These are phyloP conservation scores for Naganishia cerealis DNA, from an alignment of 1,284 basidiomycete genomes.

Conservation along the genomic window DNA sequence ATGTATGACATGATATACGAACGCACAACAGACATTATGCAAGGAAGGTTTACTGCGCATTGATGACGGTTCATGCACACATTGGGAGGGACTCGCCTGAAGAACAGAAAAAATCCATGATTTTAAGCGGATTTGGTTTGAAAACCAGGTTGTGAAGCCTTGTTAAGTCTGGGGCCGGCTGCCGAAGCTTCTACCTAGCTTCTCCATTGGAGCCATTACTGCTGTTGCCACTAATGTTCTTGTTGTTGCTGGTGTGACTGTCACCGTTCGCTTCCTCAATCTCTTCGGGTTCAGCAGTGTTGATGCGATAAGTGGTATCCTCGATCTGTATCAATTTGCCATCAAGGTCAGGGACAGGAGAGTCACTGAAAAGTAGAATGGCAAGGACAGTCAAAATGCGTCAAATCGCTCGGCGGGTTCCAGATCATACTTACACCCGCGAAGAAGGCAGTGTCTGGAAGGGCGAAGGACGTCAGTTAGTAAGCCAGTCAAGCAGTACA, in stretches of 20 bases:
- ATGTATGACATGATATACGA: too few relatives aligned
- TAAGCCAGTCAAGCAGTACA: not conserved
- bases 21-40: too few relatives aligned
- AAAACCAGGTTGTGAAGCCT: too few relatives aligned
- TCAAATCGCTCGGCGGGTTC: not conserved
- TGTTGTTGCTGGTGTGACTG: not conserved
- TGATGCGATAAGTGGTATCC: constrained; percentile 17
- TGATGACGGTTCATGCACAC: too few relatives aligned
- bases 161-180: too few relatives aligned
- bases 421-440: constrained; percentile 8
- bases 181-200: not conserved
- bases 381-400: not conserved
- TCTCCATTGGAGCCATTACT: not conserved
- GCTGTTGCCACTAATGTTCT: not conserved
- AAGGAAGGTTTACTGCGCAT: too few relatives aligned
- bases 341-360: constrained; percentile 16
- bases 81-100: too few relatives aligned
- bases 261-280: constrained; percentile 5
- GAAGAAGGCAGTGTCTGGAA: constrained; percentile 16
- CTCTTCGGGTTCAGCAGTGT: constrained; percentile 25
- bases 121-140: too few relatives aligned
- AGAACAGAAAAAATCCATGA: too few relatives aligned
- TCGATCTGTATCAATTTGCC: constrained; percentile 30
- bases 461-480: not conserved
- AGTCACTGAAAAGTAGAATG: not conserved